phyloP scores from a whole-genome alignment of 2,329 filamentous ascomycete species.

The Domatiomyces catenatus region DNA sequence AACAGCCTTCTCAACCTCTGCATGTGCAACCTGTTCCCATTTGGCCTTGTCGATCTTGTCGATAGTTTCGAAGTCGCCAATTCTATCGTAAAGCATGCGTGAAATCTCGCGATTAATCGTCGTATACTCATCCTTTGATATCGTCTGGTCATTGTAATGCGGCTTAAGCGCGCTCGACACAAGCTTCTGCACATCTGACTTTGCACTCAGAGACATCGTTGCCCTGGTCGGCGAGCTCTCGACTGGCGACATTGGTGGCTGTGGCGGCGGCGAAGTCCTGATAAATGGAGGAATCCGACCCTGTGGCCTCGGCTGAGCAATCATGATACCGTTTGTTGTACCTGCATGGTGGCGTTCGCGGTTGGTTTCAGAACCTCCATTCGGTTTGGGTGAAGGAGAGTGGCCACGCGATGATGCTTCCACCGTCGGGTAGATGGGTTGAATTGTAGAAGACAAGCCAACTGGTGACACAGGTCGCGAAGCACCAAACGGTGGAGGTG shows the following conservation, averaged over 20 bases:
- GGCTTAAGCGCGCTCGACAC: conserved; percentile 71
- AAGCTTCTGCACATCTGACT: conserved; percentile 76
- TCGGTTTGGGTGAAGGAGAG: conserved; percentile 2
- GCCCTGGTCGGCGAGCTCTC: conserved; percentile 55
- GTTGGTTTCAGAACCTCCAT: neutral
- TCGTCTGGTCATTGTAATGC: conserved; percentile 60
- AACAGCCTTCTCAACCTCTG: conserved; percentile 61
- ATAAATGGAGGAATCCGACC: conserved; percentile 18
- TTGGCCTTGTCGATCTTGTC: conserved; percentile 50
- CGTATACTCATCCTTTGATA: conserved; percentile 82
- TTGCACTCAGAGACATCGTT: conserved; percentile 61
- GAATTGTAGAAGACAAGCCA: conserved; percentile 54
- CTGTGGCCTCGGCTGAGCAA: conserved; percentile 13
- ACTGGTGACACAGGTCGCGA: conserved; percentile 50
- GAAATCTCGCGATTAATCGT: conserved; percentile 83
- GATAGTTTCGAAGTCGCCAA: conserved; percentile 41
- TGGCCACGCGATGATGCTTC: conserved; percentile 39
- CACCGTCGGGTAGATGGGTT: conserved; percentile 58
- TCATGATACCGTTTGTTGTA: conserved; percentile 3
- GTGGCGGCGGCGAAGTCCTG: conserved; percentile 20
- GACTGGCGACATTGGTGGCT: conserved; percentile 21
- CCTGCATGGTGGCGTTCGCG: neutral
- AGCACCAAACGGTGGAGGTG: conserved; percentile 22
- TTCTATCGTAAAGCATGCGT: conserved; percentile 64
- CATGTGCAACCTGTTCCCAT: conserved; percentile 61